Evolutionary conservation across 1,284 basidiomycete genomes (phyloP), one percentile per base, ranked within the genome.

Genomic region (Cutaneotrichosporon curvatum): DNA sequence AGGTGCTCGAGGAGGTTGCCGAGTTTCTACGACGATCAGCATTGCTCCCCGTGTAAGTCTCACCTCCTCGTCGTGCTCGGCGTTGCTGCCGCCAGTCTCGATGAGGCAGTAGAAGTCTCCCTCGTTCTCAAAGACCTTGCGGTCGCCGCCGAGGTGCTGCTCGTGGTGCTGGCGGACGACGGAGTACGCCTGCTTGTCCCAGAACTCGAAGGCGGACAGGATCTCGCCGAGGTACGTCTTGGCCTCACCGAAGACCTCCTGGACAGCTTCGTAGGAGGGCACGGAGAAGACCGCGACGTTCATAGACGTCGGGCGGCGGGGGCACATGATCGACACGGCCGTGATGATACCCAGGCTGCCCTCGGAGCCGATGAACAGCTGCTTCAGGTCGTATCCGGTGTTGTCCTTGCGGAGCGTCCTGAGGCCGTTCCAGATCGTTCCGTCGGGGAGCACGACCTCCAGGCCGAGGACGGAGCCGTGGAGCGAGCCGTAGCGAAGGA

Each of bases 351-450:
- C 94, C 25, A 98, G 82, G 0, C 91, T 94, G 44, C 95, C 95
- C 70, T 99, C 95, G 10, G 87, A 85, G 18, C 95, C 95, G 60
- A 99, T 96, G 72, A 98, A 99, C 7, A 99, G 80, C 68, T 98
- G 95, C 72, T 99, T 98, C 41, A 98, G 77, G 69, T 99, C 95
- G 66, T 96, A 94, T n/a, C 94, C 90, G 2, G 95, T 99, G 70
- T 99, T 99, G 72, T 99, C 95, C 74, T 99, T 99, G 40, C 95
- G 81, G 49, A 98, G 73, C 16, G 70, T 74, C 7, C 84, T 81
- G 30, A 92, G 72, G 55, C 85, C 84, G 61, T 92, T 83, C 50
- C 94, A 78, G 50, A 99, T 79, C n/a, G 86, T 88, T n/a, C 95
- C 91, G 62, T 98, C 88, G 1, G 95, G 87, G 23, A 98, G 76